These are phyloP conservation scores for Xylaria arbuscula DNA, from an alignment of 2,329 filamentous ascomycete genomes.

Conservation along the genomic window DNA sequence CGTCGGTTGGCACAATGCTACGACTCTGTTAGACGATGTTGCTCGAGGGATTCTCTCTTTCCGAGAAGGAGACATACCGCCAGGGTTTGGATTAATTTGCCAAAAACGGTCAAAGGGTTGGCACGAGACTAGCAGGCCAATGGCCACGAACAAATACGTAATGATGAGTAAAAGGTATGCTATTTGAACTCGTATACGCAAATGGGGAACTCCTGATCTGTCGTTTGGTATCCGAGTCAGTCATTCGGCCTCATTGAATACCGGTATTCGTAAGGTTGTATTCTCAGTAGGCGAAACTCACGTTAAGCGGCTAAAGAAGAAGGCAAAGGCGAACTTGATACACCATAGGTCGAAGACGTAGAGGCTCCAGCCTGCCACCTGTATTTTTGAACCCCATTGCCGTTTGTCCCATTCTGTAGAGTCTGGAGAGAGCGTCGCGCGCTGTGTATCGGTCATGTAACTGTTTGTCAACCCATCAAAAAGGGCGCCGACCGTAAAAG, in stretches of 20 bases:
- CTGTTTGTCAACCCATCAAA: conserved; percentile 38
- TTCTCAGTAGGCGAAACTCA: too few relatives aligned
- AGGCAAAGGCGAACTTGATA: conserved; percentile 46
- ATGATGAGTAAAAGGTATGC: conserved; percentile 55
- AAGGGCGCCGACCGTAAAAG: conserved; percentile 30
- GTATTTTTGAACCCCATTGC: conserved; percentile 48
- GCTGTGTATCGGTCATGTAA: conserved; percentile 41
- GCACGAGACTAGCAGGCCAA: conserved; percentile 59
- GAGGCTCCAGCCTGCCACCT: conserved; percentile 48
- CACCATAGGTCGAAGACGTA: conserved; percentile 49
- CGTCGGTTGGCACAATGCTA: conserved; percentile 55
- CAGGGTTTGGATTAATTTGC: conserved; percentile 61
- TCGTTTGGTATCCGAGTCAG: too few relatives aligned
- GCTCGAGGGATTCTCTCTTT: conserved; percentile 11
- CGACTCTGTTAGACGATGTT: conserved; percentile 10
- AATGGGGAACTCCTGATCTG: conserved; percentile 48
- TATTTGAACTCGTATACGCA: conserved; percentile 54
- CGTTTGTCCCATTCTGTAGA: conserved; percentile 40
- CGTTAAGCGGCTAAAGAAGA: conserved; percentile 48
- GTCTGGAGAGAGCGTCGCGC: conserved; percentile 32
- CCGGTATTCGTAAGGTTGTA: too few relatives aligned
- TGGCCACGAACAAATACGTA: conserved; percentile 57
- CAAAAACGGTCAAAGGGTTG: conserved; percentile 59
- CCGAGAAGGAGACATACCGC: conserved; percentile 52
- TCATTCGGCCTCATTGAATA: too few relatives aligned